Evolutionary conservation across 2,329 filamentous ascomycete species (phyloP).

Genomic region (Shiraia bambusicola): DNA sequence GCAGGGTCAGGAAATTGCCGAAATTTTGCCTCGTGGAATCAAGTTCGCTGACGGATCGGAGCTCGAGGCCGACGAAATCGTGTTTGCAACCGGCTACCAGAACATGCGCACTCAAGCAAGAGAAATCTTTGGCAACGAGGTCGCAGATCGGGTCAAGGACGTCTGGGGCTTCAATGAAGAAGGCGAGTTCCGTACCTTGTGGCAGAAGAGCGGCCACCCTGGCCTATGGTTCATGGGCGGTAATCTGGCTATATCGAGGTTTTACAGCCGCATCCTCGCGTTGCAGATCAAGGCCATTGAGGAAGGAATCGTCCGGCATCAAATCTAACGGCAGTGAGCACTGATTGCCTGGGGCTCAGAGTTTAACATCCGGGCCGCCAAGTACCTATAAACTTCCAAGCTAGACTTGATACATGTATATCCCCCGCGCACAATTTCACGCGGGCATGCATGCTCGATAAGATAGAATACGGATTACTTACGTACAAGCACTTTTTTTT

Average conservation of each 20-base stretch:
- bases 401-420: background rate
- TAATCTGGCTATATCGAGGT: slow-evolving; percentile 50
- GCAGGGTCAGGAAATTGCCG: slow-evolving; percentile 39
- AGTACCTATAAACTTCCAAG: slow-evolving; percentile 2
- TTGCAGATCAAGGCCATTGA: slow-evolving; percentile 50
- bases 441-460: no score
- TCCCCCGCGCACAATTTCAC: no score
- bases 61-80: slow-evolving; percentile 49
- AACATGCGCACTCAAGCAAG: slow-evolving; percentile 46
- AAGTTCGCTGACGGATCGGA: slow-evolving; percentile 48
- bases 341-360: no score
- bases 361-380: no score
- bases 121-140: slow-evolving; percentile 45
- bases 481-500: no score
- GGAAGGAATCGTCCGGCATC: slow-evolving; percentile 21
- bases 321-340: no score
- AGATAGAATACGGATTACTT: no score
- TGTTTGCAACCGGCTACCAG: slow-evolving; percentile 52
- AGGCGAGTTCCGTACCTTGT: slow-evolving; percentile 51
- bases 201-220: slow-evolving; percentile 38
- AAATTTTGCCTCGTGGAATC: slow-evolving; percentile 45
- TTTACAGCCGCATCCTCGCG: slow-evolving; percentile 48
- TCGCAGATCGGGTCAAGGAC: slow-evolving; percentile 46
- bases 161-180: slow-evolving; percentile 51
- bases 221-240: slow-evolving; percentile 51